Percentiles rank a stretch among this genome's conserved stretches.
These are phyloP conservation scores for Podosphaera fusca DNA, from an alignment of 2,329 filamentous ascomycete species.

Conservation along the genomic window DNA sequence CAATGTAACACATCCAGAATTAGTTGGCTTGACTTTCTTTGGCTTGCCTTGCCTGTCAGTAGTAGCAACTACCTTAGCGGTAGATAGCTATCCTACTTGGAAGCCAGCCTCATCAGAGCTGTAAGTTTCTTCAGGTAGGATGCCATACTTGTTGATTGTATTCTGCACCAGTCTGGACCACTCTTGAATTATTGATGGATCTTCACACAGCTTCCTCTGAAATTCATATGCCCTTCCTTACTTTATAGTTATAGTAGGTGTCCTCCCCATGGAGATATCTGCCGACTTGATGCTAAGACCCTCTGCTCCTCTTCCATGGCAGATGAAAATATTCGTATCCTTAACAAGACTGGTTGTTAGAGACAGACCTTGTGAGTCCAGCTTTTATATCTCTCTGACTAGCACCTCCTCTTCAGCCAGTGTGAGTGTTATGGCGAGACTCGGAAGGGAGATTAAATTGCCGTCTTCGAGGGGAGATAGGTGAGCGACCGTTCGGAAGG, in stretches of 20 bases:
- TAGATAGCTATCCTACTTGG: neutral
- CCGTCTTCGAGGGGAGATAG: too few relatives aligned
- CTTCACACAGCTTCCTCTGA: neutral
- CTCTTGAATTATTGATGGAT: neutral
- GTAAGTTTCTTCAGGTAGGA: neutral
- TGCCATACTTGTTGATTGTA: neutral
- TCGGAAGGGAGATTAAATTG: too few relatives aligned
- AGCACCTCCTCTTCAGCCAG: neutral
- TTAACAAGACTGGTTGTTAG: neutral
- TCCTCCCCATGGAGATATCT: neutral
- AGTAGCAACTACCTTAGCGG: neutral
- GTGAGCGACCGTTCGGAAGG: too few relatives aligned
- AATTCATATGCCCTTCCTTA: neutral
- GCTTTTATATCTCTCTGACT: neutral
- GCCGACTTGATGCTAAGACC: neutral
- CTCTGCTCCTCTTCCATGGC: neutral
- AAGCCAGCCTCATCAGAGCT: neutral
- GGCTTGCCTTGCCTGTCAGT: neutral
- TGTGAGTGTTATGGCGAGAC: neutral
- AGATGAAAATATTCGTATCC: neutral
- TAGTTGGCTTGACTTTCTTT: neutral
- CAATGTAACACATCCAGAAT: too few relatives aligned
- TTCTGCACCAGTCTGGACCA: neutral
- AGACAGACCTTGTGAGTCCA: neutral
- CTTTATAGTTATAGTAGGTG: neutral